Evolutionary conservation across 139 green algal species (phyloP).

Genomic region (Pseudopediastrum boryanum): DNA sequence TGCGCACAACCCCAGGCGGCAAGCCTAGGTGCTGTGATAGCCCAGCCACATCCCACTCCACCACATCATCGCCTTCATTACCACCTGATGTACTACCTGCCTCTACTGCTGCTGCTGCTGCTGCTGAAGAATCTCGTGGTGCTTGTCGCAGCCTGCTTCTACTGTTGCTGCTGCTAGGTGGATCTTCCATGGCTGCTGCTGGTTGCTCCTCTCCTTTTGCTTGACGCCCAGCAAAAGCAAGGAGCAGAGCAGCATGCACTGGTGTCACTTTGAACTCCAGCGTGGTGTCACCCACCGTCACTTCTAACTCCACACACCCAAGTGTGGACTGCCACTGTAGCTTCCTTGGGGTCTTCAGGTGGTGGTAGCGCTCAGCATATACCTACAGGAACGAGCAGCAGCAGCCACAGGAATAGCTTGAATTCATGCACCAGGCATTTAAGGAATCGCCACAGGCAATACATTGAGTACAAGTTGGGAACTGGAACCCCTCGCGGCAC

Average conservation of each 20-base stretch:
- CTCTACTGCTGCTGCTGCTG: too few species aligned
- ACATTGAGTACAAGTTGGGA: too few species aligned
- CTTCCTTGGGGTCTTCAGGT: constrained; percentile 87
- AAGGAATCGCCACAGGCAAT: too few species aligned
- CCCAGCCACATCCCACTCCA: too few species aligned
- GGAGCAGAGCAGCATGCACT: constrained; percentile 80
- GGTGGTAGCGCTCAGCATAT: constrained; percentile 65
- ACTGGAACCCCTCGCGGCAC: too few species aligned
- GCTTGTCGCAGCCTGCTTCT: not conserved
- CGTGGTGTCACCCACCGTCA: constrained; percentile 46
- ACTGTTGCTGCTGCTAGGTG: not conserved
- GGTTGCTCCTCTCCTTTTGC: not conserved
- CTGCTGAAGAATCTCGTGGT: not conserved
- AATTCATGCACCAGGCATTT: too few species aligned
- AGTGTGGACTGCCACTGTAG: constrained; percentile 81
- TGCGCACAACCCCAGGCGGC: constrained; percentile 54
- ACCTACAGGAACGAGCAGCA: too few species aligned
- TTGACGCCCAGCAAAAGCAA: constrained; percentile 76
- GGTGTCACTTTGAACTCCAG: constrained; percentile 66
- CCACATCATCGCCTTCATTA: too few species aligned
- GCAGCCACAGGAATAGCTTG: too few species aligned
- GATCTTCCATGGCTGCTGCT: constrained; percentile 37
- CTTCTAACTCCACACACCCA: constrained; percentile 78
- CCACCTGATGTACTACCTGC: too few species aligned
- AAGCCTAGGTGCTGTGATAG: constrained; percentile 56